Conservation (phyloP, 176 grass and related monocot genomes). For the Microstegium vimineum region DNA sequence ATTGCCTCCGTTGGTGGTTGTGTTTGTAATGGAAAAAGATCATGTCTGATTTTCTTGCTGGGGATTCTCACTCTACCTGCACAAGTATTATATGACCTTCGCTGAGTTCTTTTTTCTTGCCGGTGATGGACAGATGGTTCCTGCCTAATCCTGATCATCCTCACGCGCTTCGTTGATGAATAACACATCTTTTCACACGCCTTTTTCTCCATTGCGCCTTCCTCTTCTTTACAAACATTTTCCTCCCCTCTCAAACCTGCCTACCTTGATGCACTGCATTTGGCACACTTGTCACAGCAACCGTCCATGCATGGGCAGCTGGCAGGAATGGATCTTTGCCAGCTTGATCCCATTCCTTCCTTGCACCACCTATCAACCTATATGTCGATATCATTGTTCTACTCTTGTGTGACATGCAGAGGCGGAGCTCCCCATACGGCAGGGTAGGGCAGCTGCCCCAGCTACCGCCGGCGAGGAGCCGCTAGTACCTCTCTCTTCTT, state of each 20-base stretch:
- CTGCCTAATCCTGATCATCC: background rate
- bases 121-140: background rate
- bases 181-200: background rate
- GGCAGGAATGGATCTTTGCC: background rate
- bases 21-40: too few species aligned
- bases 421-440: too few species aligned
- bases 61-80: background rate
- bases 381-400: background rate
- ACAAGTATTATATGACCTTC: background rate
- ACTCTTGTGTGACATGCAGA: background rate
- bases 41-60: background rate
- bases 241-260: background rate
- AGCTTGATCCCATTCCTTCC: background rate
- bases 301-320: background rate
- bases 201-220: background rate
- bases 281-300: background rate
- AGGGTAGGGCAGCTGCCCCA: too few species aligned
- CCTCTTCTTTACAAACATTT: background rate
- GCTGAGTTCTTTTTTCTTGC: background rate
- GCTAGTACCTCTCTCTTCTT: too few species aligned
- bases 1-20: too few species aligned
- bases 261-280: background rate
- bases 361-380: background rate
- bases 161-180: slow-evolving; percentile 24
- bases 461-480: too few species aligned